phyloP scores from a whole-genome alignment of 192 early-diverging fungal genomes.

The Backusella westeae region DNA sequence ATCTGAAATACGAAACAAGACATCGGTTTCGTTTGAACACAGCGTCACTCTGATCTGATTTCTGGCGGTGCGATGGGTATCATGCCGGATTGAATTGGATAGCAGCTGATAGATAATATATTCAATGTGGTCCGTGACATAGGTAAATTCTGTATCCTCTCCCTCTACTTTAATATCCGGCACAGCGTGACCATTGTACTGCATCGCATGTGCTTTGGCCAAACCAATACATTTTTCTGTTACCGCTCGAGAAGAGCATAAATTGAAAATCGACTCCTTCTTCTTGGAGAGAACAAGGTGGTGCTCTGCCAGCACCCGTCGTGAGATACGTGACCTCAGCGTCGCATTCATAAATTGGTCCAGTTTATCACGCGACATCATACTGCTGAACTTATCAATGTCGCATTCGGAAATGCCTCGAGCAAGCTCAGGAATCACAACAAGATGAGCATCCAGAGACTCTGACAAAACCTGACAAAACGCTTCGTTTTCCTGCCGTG shows the following conservation, averaged over 20 bases:
- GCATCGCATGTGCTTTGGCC: neutral
- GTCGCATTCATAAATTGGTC: constrained; percentile 92
- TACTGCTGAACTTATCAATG: constrained; percentile 15
- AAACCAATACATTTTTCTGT: constrained; percentile 35
- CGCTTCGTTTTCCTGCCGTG: constrained; percentile 77
- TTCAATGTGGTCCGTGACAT: constrained; percentile 94
- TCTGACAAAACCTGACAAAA: constrained; percentile 77
- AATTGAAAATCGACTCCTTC: constrained; percentile 50
- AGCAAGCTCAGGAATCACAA: constrained; percentile 89
- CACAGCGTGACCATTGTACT: neutral
- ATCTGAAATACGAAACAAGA: constrained; percentile 93
- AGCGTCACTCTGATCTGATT: constrained; percentile 74
- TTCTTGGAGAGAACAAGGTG: constrained; percentile 69
- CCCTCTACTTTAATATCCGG: constrained; percentile 45
- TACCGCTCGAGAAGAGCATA: constrained; percentile 55
- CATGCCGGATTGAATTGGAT: constrained; percentile 80
- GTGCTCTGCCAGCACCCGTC: constrained; percentile 92
- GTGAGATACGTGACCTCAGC: constrained; percentile 84
- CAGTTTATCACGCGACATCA: constrained; percentile 39
- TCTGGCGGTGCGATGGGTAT: constrained; percentile 42
- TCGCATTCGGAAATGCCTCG: constrained; percentile 84
- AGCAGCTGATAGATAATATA: constrained; percentile 95
- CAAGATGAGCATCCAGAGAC: constrained; percentile 75
- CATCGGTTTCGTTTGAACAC: constrained; percentile 67
- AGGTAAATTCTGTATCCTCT: constrained; percentile 75